These are phyloP conservation scores for Trifolium pratense DNA, from an alignment of 306 rosid genomes.

Conservation along the genomic window DNA sequence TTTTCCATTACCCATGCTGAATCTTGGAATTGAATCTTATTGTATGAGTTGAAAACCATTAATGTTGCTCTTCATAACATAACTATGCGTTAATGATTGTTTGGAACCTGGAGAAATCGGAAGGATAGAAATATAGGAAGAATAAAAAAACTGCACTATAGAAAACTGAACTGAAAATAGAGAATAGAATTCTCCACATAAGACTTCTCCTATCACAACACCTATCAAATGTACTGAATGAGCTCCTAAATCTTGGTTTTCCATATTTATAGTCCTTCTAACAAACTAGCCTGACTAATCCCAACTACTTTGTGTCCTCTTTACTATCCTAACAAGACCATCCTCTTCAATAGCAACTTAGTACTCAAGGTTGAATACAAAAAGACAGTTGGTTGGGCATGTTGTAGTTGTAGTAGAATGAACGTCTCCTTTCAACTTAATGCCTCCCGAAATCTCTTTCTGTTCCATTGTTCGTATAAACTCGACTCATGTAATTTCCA, in stretches of 20 bases:
- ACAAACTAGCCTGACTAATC: constrained; percentile 4
- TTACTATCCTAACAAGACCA: neutral
- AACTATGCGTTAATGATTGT: neutral
- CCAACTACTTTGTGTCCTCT: neutral
- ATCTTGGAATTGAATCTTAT: constrained; percentile 3
- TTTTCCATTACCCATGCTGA: constrained; percentile 11
- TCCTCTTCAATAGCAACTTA: neutral
- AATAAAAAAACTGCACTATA: neutral
- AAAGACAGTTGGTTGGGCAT: too few relatives aligned
- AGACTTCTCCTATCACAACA: neutral
- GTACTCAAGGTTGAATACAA: neutral
- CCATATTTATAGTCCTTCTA: neutral
- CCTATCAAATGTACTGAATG: neutral
- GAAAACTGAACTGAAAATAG: neutral
- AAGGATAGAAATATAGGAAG: neutral
- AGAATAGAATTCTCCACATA: neutral
- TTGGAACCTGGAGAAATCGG: neutral
- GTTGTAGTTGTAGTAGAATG: constrained; percentile 2
- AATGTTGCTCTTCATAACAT: constrained; percentile 19
- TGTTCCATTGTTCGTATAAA: neutral
- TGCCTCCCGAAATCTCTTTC: neutral
- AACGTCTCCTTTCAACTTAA: constrained; percentile 2
- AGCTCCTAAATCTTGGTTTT: neutral
- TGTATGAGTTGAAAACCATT: constrained; percentile 19
- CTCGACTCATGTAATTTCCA: neutral